These are phyloP conservation scores for Aspergillus sp. DNA, from an alignment of 2,329 filamentous ascomycete species.

Conservation along the genomic window DNA sequence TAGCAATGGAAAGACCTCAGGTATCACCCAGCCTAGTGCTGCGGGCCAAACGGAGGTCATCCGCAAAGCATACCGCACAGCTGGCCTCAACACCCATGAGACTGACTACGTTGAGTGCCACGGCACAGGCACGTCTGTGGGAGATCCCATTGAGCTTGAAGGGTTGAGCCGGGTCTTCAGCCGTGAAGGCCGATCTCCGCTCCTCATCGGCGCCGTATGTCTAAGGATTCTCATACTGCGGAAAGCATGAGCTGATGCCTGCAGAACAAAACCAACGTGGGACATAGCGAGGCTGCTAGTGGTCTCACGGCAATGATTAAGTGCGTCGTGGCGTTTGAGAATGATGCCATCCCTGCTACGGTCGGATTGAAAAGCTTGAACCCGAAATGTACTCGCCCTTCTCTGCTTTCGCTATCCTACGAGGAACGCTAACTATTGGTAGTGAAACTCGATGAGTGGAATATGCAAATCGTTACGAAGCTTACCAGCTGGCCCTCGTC, in stretches of 20 bases:
- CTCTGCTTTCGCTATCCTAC: no score
- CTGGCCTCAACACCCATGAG: slow-evolving; percentile 16
- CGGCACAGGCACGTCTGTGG: slow-evolving; percentile 21
- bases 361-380: slow-evolving; percentile 19
- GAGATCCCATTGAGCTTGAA: slow-evolving; percentile 12
- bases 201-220: no score
- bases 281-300: slow-evolving; percentile 19
- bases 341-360: slow-evolving; percentile 17
- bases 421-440: no score
- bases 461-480: slow-evolving; percentile 14
- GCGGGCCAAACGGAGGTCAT: slow-evolving; percentile 31
- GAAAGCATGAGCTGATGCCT: no score
- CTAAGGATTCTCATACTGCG: no score
- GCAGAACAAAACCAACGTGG: slow-evolving; percentile 17
- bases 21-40: slow-evolving; percentile 34
- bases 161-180: slow-evolving; percentile 21
- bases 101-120: slow-evolving; percentile 30
- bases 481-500: slow-evolving; percentile 17
- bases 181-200: no score
- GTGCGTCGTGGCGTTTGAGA: slow-evolving; percentile 17
- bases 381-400: no score
- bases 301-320: slow-evolving; percentile 25
- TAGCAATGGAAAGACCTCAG: slow-evolving; percentile 10
- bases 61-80: slow-evolving; percentile 24
- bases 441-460: no score